A percentile compares a stretch with the other conserved stretches of the same genome.
Evolutionary conservation across 768 basidiomycete genomes (phyloP).

Genomic region (Suillus cothurnatus): DNA sequence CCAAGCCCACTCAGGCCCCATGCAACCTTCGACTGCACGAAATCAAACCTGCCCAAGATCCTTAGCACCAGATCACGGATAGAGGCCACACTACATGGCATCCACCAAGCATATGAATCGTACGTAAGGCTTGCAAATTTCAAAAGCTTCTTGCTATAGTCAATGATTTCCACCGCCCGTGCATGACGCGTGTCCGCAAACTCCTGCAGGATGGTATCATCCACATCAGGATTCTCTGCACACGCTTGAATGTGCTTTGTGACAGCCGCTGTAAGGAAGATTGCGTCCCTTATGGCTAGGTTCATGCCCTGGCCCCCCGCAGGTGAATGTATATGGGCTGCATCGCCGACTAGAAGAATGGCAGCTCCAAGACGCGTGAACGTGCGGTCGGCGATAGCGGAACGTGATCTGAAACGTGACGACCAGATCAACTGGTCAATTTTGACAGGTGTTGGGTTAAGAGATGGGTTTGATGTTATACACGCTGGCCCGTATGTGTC

Average conservation of each 20-base stretch:
- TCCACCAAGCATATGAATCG: slow-evolving; percentile 21
- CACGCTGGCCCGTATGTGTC: background rate
- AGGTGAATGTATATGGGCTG: slow-evolving; percentile 56
- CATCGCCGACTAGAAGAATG: slow-evolving; percentile 37
- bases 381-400: slow-evolving; percentile 41
- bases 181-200: slow-evolving; percentile 39
- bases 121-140: slow-evolving; percentile 25
- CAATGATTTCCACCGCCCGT: slow-evolving; percentile 46
- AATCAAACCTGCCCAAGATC: slow-evolving; percentile 20
- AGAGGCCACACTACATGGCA: slow-evolving; percentile 28
- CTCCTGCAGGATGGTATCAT: slow-evolving; percentile 35
- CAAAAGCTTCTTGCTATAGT: slow-evolving; percentile 39
- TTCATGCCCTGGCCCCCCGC: slow-evolving; percentile 64
- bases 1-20: slow-evolving; percentile 32
- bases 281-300: slow-evolving; percentile 53
- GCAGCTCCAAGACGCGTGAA: slow-evolving; percentile 28
- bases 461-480: slow-evolving; percentile 5
- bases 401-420: slow-evolving; percentile 43
- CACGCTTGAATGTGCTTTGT: slow-evolving; percentile 33
- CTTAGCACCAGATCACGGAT: slow-evolving; percentile 30
- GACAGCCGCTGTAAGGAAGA: slow-evolving; percentile 45
- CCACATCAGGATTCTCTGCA: slow-evolving; percentile 11
- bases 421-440: slow-evolving; percentile 42
- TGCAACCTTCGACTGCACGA: slow-evolving; percentile 19
- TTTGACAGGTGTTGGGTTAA: slow-evolving; percentile 27